Evolutionary conservation across 306 rosid species (phyloP).

Genomic region (Trifolium repens): DNA sequence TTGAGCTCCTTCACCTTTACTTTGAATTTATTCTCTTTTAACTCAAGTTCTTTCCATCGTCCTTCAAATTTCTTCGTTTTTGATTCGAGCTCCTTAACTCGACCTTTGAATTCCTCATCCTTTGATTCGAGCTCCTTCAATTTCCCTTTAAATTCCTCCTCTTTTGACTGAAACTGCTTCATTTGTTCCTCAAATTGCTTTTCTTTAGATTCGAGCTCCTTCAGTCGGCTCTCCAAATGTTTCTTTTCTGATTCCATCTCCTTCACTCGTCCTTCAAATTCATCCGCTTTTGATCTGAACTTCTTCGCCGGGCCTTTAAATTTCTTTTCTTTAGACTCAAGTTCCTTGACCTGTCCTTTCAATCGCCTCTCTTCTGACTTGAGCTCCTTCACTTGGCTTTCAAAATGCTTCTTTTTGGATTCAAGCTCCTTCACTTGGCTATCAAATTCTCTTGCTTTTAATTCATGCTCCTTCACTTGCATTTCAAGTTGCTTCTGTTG

Average conservation of each 20-base stretch:
- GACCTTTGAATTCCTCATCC: neutral
- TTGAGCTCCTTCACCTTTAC: conserved; percentile 11
- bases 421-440: too few relatives aligned
- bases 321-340: too few relatives aligned
- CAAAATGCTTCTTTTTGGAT: too few relatives aligned
- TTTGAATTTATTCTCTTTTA: conserved; percentile 19
- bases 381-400: neutral
- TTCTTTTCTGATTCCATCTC: neutral
- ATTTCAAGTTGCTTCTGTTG: too few relatives aligned
- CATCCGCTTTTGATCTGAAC: too few relatives aligned
- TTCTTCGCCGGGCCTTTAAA: too few relatives aligned
- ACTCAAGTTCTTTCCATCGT: neutral
- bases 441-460: too few relatives aligned
- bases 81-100: neutral
- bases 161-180: neutral
- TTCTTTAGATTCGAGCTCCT: neutral
- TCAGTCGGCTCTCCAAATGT: too few relatives aligned
- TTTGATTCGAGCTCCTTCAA: neutral
- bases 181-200: neutral
- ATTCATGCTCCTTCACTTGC: too few relatives aligned
- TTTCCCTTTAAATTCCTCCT: neutral
- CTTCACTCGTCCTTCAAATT: too few relatives aligned
- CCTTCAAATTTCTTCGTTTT: conserved; percentile 2
- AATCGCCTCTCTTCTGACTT: too few relatives aligned
- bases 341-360: too few relatives aligned